Evolutionary conservation across 371 early-diverging fungal genomes (phyloP).

Genomic region (Saksenaea oblongispora): DNA sequence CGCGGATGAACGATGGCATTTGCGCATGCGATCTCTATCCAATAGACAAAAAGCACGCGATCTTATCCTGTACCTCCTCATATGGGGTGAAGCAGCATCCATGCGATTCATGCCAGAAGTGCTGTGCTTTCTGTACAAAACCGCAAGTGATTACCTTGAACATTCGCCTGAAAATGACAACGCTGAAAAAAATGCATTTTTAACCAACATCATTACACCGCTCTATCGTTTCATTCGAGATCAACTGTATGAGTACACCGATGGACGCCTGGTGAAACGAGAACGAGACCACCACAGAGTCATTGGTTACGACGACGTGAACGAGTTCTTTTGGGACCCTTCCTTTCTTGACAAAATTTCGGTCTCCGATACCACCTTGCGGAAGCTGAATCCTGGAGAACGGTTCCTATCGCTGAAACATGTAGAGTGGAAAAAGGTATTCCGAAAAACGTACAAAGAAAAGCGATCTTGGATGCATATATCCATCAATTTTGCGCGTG

Average conservation of each 20-base stretch:
- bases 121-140: constrained; percentile 81
- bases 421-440: constrained; percentile 70
- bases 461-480: constrained; percentile 82
- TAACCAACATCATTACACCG: constrained; percentile 70
- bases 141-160: constrained; percentile 62
- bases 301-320: constrained; percentile 88
- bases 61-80: constrained; percentile 74
- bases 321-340: constrained; percentile 83
- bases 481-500: constrained; percentile 79
- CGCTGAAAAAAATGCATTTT: constrained; percentile 29
- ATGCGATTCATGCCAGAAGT: constrained; percentile 80
- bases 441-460: constrained; percentile 85
- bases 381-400: constrained; percentile 57
- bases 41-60: constrained; percentile 70
- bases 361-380: constrained; percentile 53
- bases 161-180: constrained; percentile 54
- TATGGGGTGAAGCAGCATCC: constrained; percentile 89
- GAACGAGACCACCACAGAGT: constrained; percentile 77
- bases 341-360: constrained; percentile 60
- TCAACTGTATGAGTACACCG: constrained; percentile 68
- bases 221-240: constrained; percentile 76
- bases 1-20: constrained; percentile 68
- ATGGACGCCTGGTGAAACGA: constrained; percentile 64
- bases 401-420: constrained; percentile 63
- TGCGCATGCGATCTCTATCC: constrained; percentile 68